A percentile compares a stretch with the other conserved stretches of the same genome.
Conservation (phyloP, 225 moss, liverwort and hornwort species). For the Sphagnum contortum region DNA sequence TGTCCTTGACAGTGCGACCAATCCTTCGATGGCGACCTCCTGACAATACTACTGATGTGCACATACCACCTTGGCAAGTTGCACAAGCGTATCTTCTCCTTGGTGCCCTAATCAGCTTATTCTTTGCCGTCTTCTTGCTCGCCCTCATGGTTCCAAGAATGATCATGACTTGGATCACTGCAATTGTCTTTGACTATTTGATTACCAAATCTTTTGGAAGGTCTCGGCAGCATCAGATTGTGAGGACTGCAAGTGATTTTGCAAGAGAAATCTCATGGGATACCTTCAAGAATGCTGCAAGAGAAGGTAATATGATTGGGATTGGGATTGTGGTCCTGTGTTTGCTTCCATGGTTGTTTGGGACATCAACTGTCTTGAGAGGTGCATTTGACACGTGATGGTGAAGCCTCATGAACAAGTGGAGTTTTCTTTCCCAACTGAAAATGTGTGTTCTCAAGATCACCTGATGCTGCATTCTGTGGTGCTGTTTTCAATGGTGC, state of each 20-base stretch:
- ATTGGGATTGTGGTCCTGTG: conserved; percentile 24
- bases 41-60: not conserved
- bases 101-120: conserved; percentile 21
- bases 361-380: conserved; percentile 20
- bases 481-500: too few species aligned
- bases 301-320: conserved; percentile 39
- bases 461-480: too few species aligned
- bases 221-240: conserved; percentile 17
- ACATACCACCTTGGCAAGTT: conserved; percentile 23
- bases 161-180: conserved; percentile 46
- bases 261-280: conserved; percentile 50
- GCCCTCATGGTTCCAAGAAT: conserved; percentile 40
- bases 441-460: too few species aligned
- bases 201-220: conserved; percentile 27
- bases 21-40: conserved; percentile 40
- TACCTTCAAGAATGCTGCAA: conserved; percentile 35
- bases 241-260: conserved; percentile 22
- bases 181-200: conserved; percentile 35
- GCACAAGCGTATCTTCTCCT: conserved; percentile 33
- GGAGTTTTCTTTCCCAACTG: too few species aligned
- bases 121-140: conserved; percentile 33
- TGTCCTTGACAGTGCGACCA: conserved; percentile 20
- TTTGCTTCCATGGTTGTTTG: conserved; percentile 32
- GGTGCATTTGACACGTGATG: too few species aligned
- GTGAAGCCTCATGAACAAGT: too few species aligned